Base-by-base conservation (phyloP, 371 early-diverging fungal species). In the Quaeritorhiza haematococci region DNA sequence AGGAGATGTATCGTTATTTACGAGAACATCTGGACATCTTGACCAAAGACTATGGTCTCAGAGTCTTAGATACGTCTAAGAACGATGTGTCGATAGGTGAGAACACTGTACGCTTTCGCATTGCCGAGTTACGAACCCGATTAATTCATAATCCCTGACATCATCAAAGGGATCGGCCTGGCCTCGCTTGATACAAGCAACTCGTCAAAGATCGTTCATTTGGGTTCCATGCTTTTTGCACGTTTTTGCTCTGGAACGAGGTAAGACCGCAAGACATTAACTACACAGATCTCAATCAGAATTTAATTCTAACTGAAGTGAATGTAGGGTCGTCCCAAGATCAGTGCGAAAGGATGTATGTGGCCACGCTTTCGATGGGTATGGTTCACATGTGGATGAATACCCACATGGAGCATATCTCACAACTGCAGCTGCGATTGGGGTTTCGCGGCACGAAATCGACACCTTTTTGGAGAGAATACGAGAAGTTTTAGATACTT, bases 61-160 rank as follows among this genome's bases (percentile, higher is more conserved):
- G 48, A 21, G 41, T 67, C 17, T 63, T 67, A 13, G 42, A 63
- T 15, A 67, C 67, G 17, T 62, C 68, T 19, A n/a, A 30, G 43
- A 67, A 67, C 35, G 67, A 67, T 33, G 46, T 67, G 28, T 67
- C 67, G 3, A 62, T 67, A 15, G 66, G 43, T 19, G 13, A 29
- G 24, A 4, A n/a, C 13, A 46, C 21, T 27, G 17, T 61, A n/a
- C 7, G 33, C 55, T 3, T 6, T 43, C 42, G 42, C 53, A 2
- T 29, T 19, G 3, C 24, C 38, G 13, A 38, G 10, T n/a, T 10
- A n/a, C n/a, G n/a, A n/a, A n/a, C n/a, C n/a, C n/a, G n/a, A n/a
- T n/a, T n/a, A n/a, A n/a, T n/a, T 38, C n/a, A 10, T 38, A 10
- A 38, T 38, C 10, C n/a, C n/a, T 38, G 38, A 10, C 13, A 13